phyloP scores from a whole-genome alignment of 805 yeast species.

The Peterozyma toletana region DNA sequence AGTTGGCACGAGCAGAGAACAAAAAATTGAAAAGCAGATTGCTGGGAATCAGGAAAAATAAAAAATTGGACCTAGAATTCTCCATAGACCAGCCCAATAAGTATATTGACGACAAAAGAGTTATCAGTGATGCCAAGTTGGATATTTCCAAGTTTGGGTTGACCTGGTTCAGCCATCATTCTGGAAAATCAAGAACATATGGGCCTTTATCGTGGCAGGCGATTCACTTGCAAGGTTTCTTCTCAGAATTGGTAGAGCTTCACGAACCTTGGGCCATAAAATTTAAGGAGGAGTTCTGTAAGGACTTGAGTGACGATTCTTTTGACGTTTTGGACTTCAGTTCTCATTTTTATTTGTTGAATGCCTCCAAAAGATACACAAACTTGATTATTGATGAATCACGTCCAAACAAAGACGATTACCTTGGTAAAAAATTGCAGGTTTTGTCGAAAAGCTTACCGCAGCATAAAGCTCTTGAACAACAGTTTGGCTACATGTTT shows the following conservation, averaged over 20 bases:
- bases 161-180: neutral
- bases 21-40: neutral
- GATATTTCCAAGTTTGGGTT: neutral
- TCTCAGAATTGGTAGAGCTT: neutral
- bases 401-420: conserved; percentile 2
- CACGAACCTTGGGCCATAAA: neutral
- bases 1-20: conserved; percentile 9
- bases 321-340: conserved; percentile 4
- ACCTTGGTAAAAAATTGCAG: conserved; percentile 7
- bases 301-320: conserved; percentile 1
- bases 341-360: conserved; percentile 1
- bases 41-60: neutral
- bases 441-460: conserved; percentile 5
- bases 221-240: neutral
- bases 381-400: neutral
- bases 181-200: neutral
- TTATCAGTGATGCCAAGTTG: too few relatives aligned
- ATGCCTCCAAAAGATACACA: conserved; percentile 5
- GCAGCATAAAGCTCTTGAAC: conserved; percentile 1
- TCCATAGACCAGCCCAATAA: too few relatives aligned
- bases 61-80: neutral
- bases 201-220: conserved; percentile 5
- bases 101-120: too few relatives aligned
- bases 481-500: conserved; percentile 5
- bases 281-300: conserved; percentile 1